A percentile compares a stretch with the other conserved stretches of the same genome.
Conservation (phyloP, 805 yeast genomes). For the Candida pini region DNA sequence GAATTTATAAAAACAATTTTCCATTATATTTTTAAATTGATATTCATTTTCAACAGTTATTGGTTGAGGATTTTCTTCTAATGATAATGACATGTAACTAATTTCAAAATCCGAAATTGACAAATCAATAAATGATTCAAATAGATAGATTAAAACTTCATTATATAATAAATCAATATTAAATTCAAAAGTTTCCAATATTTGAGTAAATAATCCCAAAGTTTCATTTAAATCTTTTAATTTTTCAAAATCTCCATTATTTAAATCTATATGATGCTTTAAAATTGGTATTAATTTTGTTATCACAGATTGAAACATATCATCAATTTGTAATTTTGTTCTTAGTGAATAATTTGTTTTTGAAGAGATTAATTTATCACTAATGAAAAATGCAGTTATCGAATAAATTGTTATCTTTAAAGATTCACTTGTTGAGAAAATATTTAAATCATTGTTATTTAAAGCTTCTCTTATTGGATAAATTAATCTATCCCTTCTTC, state of each 20-base stretch:
- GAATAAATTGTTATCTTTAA: constrained; percentile 54
- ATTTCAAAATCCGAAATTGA: constrained; percentile 49
- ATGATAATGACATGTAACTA: constrained; percentile 58
- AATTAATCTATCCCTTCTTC: constrained; percentile 64
- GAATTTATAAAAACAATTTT: constrained; percentile 31
- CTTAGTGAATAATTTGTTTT: constrained; percentile 63
- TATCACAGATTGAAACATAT: constrained; percentile 69
- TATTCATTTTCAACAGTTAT: constrained; percentile 56
- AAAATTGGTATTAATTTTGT: constrained; percentile 57
- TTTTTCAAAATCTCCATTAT: constrained; percentile 36
- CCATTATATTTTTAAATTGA: constrained; percentile 56
- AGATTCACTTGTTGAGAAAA: constrained; percentile 34
- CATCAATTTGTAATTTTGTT: constrained; percentile 54
- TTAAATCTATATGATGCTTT: constrained; percentile 38
- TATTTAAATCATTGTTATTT: constrained; percentile 24
- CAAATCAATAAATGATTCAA: constrained; percentile 55
- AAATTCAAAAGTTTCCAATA: constrained; percentile 68
- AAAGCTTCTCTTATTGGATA: constrained; percentile 49
- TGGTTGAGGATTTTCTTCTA: constrained; percentile 87
- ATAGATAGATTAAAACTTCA: constrained; percentile 52
- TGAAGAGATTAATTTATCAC: constrained; percentile 63
- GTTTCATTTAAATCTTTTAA: constrained; percentile 52
- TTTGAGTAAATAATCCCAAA: constrained; percentile 67
- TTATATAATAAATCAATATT: constrained; percentile 54
- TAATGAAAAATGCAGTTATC: constrained; percentile 69